A percentile compares a stretch with the other conserved stretches of the same genome.
Conservation (phyloP, 331 rosid genomes). For the Malus hybrid region DNA sequence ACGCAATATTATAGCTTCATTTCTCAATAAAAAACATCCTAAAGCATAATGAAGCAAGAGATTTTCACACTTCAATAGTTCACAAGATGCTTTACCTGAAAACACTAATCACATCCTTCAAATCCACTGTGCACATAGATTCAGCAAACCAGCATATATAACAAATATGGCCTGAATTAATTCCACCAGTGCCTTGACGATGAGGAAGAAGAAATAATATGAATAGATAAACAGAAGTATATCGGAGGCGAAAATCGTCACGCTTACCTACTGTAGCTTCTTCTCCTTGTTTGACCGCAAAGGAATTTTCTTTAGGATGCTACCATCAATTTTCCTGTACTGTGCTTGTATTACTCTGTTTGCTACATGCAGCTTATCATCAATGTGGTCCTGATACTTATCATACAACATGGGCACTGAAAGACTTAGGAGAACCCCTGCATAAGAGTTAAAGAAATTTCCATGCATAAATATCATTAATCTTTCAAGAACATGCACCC, state of each 20-base stretch:
- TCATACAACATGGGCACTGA: conserved; percentile 82
- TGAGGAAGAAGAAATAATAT: background rate
- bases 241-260: background rate
- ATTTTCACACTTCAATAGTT: background rate
- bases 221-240: background rate
- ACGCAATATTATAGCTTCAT: background rate
- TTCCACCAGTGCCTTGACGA: background rate
- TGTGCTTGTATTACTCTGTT: conserved; percentile 41
- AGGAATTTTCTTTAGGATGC: conserved; percentile 54
- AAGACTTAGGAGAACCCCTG: conserved; percentile 76
- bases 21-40: background rate
- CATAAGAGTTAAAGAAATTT: conserved; percentile 13
- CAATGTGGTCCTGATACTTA: conserved; percentile 63
- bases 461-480: background rate
- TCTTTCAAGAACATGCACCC: background rate
- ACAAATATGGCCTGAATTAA: background rate
- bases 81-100: background rate
- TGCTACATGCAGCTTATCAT: conserved; percentile 45
- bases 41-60: background rate
- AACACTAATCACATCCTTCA: background rate
- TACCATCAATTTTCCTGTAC: conserved; percentile 48
- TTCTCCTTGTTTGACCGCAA: conserved; percentile 53
- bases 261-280: conserved; percentile 70
- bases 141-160: background rate
- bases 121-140: background rate